These are phyloP conservation scores for Geranium brycei DNA, from an alignment of 345 rosid species.

Conservation along the genomic window DNA sequence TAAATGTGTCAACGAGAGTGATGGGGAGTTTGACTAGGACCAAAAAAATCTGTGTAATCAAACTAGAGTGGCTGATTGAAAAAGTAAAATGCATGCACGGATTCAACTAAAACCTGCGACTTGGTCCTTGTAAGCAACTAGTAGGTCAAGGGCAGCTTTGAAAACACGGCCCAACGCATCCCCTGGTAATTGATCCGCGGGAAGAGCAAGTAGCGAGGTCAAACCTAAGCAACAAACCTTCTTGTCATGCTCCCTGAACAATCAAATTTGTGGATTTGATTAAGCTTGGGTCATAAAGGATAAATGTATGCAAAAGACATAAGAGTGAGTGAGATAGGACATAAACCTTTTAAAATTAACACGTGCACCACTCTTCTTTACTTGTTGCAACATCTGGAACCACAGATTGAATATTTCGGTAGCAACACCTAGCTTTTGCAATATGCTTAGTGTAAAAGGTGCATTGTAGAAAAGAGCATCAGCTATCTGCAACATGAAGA, in stretches of 20 bases:
- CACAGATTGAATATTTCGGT: slow-evolving; percentile 69
- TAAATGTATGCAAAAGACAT: background rate
- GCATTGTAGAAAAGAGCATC: slow-evolving; percentile 88
- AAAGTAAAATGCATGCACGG: background rate
- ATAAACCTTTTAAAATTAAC: slow-evolving; percentile 75
- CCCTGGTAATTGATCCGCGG: slow-evolving; percentile 73
- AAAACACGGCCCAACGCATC: slow-evolving; percentile 85
- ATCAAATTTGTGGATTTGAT: too few relatives aligned
- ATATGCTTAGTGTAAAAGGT: slow-evolving; percentile 55
- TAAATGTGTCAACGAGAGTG: too few relatives aligned
- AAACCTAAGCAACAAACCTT: slow-evolving; percentile 97
- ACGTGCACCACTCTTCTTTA: slow-evolving; percentile 64
- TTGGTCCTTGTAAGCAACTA: slow-evolving; percentile 86
- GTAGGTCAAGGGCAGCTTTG: slow-evolving; percentile 72
- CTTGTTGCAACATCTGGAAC: slow-evolving; percentile 95
- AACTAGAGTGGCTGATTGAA: too few relatives aligned
- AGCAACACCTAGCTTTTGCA: slow-evolving; percentile 73
- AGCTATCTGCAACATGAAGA: slow-evolving; percentile 58
- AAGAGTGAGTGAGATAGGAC: background rate
- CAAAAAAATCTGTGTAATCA: too few relatives aligned
- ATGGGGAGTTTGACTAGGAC: too few relatives aligned
- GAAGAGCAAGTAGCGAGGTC: slow-evolving; percentile 74
- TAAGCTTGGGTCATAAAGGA: background rate
- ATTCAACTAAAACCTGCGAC: slow-evolving; percentile 52
- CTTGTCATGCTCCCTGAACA: slow-evolving; percentile 79